Conservation (phyloP, 2,329 filamentous ascomycete species). For the Epichloe sylvatica region DNA sequence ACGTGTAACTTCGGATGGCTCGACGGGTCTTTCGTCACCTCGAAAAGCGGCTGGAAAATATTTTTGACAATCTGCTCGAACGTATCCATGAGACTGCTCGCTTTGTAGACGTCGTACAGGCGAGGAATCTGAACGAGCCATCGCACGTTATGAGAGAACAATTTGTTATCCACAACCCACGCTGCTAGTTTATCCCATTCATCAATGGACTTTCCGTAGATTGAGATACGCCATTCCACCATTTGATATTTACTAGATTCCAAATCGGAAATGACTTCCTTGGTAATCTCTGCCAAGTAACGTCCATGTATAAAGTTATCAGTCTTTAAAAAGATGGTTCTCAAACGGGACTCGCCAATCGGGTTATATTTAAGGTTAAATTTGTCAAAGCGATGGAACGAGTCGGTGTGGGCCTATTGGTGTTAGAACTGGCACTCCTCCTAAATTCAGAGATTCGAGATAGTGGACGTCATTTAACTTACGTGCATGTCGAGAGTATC, state of each 20-base stretch:
- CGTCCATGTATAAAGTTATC: slow-evolving; percentile 95
- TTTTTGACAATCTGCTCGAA: slow-evolving; percentile 87
- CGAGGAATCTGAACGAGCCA: slow-evolving; percentile 95
- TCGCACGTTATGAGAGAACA: slow-evolving; percentile 93
- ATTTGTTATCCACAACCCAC: slow-evolving; percentile 96
- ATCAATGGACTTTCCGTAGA: slow-evolving; percentile 81
- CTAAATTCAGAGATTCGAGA: not conserved
- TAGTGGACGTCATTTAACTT: slow-evolving; percentile 19
- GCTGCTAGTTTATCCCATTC: slow-evolving; percentile 97
- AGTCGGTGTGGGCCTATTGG: slow-evolving; percentile 75
- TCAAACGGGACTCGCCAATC: slow-evolving; percentile 81
- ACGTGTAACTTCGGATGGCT: slow-evolving; percentile 87
- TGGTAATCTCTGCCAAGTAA: slow-evolving; percentile 93
- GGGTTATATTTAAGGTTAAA: slow-evolving; percentile 99
- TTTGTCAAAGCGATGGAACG: slow-evolving; percentile 97
- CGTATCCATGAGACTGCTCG: slow-evolving; percentile 68
- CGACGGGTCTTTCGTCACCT: slow-evolving; percentile 76
- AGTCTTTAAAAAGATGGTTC: slow-evolving; percentile 98
- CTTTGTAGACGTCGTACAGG: slow-evolving; percentile 91
- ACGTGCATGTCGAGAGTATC: slow-evolving; percentile 98
- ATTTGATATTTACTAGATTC: slow-evolving; percentile 99
- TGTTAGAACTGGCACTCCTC: not conserved
- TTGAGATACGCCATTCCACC: slow-evolving; percentile 97
- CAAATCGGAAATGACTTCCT: slow-evolving; percentile 91
- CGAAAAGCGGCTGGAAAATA: slow-evolving; percentile 84